These are phyloP conservation scores for Lycium ferocissimum DNA, from an alignment of 257 asterid genomes.

Conservation along the genomic window DNA sequence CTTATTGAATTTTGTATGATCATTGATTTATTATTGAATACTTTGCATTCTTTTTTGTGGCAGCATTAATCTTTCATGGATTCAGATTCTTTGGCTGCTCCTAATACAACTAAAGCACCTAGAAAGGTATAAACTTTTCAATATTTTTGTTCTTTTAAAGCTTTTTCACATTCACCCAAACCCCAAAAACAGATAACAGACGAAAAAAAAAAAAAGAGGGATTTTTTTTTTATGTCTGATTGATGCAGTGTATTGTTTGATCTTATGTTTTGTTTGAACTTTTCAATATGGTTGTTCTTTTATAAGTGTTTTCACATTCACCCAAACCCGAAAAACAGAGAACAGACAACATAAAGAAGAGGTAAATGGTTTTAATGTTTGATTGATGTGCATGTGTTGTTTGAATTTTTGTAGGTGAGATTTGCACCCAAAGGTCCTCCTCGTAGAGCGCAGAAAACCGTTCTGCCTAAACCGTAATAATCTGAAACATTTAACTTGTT, in stretches of 20 bases:
- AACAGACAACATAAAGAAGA: too few species aligned
- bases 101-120: conserved; percentile 32
- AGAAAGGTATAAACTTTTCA: conserved; percentile 42
- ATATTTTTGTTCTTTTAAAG: not conserved
- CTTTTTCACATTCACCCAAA: too few species aligned
- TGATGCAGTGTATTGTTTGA: not conserved
- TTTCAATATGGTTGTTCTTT: too few species aligned
- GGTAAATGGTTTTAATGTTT: not conserved
- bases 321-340: too few species aligned
- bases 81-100: conserved; percentile 44
- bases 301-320: not conserved
- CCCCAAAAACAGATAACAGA: too few species aligned
- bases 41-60: not conserved
- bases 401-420: conserved; percentile 51
- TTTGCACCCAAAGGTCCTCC: conserved; percentile 85
- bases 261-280: too few species aligned
- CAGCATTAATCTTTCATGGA: conserved; percentile 43
- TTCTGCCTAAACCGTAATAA: conserved; percentile 67
- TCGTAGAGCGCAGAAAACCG: conserved; percentile 58
- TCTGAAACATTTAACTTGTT: conserved; percentile 11
- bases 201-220: too few species aligned
- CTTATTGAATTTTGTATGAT: not conserved
- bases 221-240: not conserved
- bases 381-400: not conserved
- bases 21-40: not conserved